Conservation (phyloP, 768 basidiomycete species). For the Chalciporus chontae region DNA sequence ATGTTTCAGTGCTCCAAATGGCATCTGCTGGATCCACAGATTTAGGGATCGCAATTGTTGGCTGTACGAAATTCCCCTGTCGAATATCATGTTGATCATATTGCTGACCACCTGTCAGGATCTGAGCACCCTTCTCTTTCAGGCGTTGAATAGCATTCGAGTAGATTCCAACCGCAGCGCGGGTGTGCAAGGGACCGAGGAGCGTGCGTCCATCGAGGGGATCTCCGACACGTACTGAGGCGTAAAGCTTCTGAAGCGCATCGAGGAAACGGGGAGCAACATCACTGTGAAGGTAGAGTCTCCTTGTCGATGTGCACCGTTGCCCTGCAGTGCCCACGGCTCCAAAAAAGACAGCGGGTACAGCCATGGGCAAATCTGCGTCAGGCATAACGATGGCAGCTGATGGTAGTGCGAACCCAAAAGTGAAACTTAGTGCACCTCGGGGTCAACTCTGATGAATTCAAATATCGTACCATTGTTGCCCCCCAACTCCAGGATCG, state of each 20-base stretch:
- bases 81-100: constrained; percentile 50
- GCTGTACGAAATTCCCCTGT: constrained; percentile 85
- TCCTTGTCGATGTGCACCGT: constrained; percentile 88
- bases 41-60: constrained; percentile 74
- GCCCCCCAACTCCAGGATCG: constrained; percentile 88
- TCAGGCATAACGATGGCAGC: constrained; percentile 92
- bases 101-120: constrained; percentile 67
- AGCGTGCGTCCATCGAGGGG: constrained; percentile 72
- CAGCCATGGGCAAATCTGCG: constrained; percentile 86
- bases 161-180: constrained; percentile 66
- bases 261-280: constrained; percentile 76
- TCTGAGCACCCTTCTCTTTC: constrained; percentile 63
- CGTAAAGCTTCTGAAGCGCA: constrained; percentile 71
- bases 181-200: constrained; percentile 83
- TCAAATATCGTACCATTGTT: constrained; percentile 72
- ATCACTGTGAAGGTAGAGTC: constrained; percentile 82
- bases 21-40: constrained; percentile 47
- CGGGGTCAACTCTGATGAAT: constrained; percentile 16
- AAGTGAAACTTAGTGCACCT: constrained; percentile 15
- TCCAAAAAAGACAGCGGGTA: constrained; percentile 90
- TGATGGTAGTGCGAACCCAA: constrained; percentile 31
- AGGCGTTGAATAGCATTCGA: constrained; percentile 57
- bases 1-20: constrained; percentile 79
- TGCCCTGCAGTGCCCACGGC: constrained; percentile 79
- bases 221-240: constrained; percentile 74